Percentiles rank a stretch among this genome's conserved stretches.
Evolutionary conservation across 139 green algal species (phyloP).

Genomic region (Chlamydomonas sphaeroides): DNA sequence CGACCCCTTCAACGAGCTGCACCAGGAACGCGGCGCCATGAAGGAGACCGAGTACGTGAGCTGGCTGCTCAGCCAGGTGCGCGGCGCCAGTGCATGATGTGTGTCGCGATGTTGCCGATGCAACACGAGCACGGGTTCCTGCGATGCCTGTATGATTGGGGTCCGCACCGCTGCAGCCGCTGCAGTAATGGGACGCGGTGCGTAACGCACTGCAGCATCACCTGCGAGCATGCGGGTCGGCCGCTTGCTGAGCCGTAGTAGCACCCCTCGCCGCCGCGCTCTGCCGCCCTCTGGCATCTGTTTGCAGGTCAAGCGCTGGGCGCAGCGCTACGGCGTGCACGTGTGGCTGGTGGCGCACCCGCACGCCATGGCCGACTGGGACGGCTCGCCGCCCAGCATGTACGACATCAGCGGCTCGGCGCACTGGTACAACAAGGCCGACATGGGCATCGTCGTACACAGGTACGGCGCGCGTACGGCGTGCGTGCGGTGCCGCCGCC

Average conservation of each 20-base stretch:
- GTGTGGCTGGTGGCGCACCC: constrained; percentile 99
- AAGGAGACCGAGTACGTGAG: constrained; percentile 96
- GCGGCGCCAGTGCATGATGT: no score
- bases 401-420: constrained; percentile 94
- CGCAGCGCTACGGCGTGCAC: constrained; percentile 87
- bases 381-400: constrained; percentile 83
- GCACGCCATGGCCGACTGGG: constrained; percentile 84
- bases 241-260: no score
- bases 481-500: no score
- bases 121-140: no score
- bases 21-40: constrained; percentile 87
- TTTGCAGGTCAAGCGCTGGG: constrained; percentile 65
- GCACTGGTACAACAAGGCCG: constrained; percentile 98
- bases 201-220: no score
- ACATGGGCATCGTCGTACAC: constrained; percentile 97
- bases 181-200: no score
- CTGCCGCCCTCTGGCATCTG: neutral
- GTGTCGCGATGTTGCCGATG: no score
- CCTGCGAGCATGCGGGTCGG: no score
- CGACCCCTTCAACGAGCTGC: constrained; percentile 99
- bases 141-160: no score
- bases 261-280: neutral
- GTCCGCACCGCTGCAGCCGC: no score
- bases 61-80: constrained; percentile 90
- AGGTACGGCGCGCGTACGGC: no score